Evolutionary conservation across 352 stramenopile genomes (phyloP).

Genomic region (Phytophthora macrochlamydospora): DNA sequence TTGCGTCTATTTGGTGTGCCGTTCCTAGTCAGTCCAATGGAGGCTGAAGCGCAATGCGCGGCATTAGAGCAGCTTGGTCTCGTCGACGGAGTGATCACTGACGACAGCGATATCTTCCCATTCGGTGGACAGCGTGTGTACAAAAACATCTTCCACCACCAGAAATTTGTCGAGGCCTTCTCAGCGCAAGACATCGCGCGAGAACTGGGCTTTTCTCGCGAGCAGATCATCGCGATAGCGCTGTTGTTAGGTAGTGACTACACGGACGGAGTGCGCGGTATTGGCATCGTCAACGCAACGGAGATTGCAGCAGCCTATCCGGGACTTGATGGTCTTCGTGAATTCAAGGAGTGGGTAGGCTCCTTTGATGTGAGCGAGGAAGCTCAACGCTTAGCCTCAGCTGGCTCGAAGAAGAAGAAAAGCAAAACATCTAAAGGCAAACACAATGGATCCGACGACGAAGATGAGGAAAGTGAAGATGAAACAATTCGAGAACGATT

Average conservation of each 20-base stretch:
- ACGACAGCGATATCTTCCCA: slow-evolving; percentile 95
- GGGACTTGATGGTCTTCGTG: slow-evolving; percentile 85
- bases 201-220: slow-evolving; percentile 92
- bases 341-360: slow-evolving; percentile 80
- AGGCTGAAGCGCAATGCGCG: slow-evolving; percentile 99
- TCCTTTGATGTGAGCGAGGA: slow-evolving; percentile 69
- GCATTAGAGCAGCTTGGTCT: slow-evolving; percentile 95
- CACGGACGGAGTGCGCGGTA: slow-evolving; percentile 77
- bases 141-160: slow-evolving; percentile 99
- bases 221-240: slow-evolving; percentile 91
- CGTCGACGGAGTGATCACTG: slow-evolving; percentile 98
- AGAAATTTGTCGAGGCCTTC: slow-evolving; percentile 99
- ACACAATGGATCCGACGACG: slow-evolving; percentile 38
- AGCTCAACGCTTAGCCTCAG: slow-evolving; percentile 35
- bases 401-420: slow-evolving; percentile 41
- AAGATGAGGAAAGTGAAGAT: slow-evolving; percentile 40
- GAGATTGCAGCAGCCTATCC: slow-evolving; percentile 85
- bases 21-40: slow-evolving; percentile 98
- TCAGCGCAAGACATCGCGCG: slow-evolving; percentile 90
- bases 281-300: slow-evolving; percentile 85
- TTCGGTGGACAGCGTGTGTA: slow-evolving; percentile 97
- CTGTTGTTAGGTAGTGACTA: slow-evolving; percentile 98
- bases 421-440: slow-evolving; percentile 42
- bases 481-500: slow-evolving; percentile 78
- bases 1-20: slow-evolving; percentile 98